These are phyloP conservation scores for Phytophthora pistaciae DNA, from an alignment of 352 stramenopile species.

Conservation along the genomic window DNA sequence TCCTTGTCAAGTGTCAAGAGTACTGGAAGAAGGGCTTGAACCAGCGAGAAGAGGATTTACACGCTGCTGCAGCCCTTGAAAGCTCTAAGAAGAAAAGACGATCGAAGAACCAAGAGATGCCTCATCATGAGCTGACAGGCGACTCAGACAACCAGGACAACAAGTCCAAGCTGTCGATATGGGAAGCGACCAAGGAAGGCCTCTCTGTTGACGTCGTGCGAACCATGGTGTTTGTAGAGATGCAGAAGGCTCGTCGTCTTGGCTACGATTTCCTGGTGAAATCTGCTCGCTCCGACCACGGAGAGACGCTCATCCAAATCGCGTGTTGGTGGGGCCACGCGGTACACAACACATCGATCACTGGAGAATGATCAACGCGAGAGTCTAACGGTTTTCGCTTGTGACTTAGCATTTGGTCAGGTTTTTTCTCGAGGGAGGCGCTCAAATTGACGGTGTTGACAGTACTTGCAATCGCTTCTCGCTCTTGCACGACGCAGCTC, in stretches of 20 bases:
- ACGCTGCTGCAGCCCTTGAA: neutral
- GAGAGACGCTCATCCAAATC: slow-evolving; percentile 72
- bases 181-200: slow-evolving; percentile 72
- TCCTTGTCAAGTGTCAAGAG: slow-evolving; percentile 44
- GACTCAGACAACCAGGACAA: slow-evolving; percentile 31
- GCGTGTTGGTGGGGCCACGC: slow-evolving; percentile 77
- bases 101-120: slow-evolving; percentile 18
- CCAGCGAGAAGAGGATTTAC: slow-evolving; percentile 42
- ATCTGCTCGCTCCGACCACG: slow-evolving; percentile 54
- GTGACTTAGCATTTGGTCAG: slow-evolving; percentile 49
- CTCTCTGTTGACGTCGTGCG: slow-evolving; percentile 55
- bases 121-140: slow-evolving; percentile 25
- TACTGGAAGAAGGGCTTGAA: slow-evolving; percentile 55
- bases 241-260: slow-evolving; percentile 67
- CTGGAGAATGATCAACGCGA: neutral
- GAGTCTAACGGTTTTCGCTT: neutral
- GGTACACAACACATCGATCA: slow-evolving; percentile 23
- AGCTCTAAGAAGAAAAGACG: slow-evolving; percentile 20
- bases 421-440: slow-evolving; percentile 72
- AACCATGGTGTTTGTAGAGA: slow-evolving; percentile 63
- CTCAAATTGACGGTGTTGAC: slow-evolving; percentile 59
- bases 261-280: slow-evolving; percentile 67
- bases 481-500: slow-evolving; percentile 69
- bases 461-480: slow-evolving; percentile 69
- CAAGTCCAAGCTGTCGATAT: slow-evolving; percentile 66